phyloP scores from a whole-genome alignment of 257 asterid species.

The Lavandula angustifolia region DNA sequence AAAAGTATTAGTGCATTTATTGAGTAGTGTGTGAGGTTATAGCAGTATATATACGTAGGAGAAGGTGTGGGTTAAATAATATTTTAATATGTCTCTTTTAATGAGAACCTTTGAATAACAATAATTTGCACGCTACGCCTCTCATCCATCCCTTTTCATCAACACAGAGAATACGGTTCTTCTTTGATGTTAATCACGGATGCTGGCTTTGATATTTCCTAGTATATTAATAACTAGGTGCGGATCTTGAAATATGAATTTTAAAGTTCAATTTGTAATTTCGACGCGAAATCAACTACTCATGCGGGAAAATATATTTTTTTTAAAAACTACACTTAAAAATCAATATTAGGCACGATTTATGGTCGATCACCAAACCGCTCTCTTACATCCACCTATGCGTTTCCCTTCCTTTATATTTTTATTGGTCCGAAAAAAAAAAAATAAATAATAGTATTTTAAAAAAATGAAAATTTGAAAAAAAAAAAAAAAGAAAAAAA shows the following conservation, averaged over 20 bases:
- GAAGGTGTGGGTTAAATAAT: slow-evolving; percentile 28
- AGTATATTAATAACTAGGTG: neutral
- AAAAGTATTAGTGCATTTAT: neutral
- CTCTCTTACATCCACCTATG: too few species aligned
- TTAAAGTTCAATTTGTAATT: too few species aligned
- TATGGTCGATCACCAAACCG: too few species aligned
- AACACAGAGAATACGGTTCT: slow-evolving; percentile 59
- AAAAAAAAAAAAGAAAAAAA: too few species aligned
- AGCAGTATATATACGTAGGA: slow-evolving; percentile 35
- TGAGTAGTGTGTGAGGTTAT: neutral
- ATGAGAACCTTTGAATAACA: slow-evolving; percentile 53
- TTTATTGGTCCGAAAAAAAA: too few species aligned
- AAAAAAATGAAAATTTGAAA: too few species aligned
- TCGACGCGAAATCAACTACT: too few species aligned
- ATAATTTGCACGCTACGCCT: slow-evolving; percentile 39
- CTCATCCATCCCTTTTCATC: slow-evolving; percentile 59
- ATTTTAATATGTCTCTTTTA: slow-evolving; percentile 44
- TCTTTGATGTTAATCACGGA: slow-evolving; percentile 37
- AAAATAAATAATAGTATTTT: too few species aligned
- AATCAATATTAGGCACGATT: too few species aligned
- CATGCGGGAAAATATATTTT: too few species aligned
- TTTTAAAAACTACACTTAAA: neutral
- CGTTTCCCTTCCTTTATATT: too few species aligned
- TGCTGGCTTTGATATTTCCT: slow-evolving; percentile 13
- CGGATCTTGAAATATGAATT: too few species aligned